These are phyloP conservation scores for Fusarium tanahbumbuense DNA, from an alignment of 2,329 filamentous ascomycete genomes.

Conservation along the genomic window DNA sequence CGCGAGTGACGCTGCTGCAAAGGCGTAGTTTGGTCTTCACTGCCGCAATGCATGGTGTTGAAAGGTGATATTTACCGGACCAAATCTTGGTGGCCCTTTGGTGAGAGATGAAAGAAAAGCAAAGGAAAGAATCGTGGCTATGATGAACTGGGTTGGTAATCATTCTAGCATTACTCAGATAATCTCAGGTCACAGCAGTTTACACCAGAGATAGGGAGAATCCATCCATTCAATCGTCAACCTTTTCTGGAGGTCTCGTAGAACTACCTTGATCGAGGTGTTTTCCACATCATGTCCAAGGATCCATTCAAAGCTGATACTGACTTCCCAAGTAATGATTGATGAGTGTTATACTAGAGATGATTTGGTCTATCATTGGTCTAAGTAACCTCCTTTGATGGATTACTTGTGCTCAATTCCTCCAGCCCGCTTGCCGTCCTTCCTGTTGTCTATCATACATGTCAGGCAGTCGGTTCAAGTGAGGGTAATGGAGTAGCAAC, in stretches of 20 bases:
- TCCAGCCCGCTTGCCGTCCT: background rate
- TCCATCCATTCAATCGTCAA: background rate
- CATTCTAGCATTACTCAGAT: background rate
- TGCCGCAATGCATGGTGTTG: background rate
- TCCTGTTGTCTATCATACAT: background rate
- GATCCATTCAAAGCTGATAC: background rate
- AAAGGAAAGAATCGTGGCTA: background rate
- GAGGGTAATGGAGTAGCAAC: background rate
- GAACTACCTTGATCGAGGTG: no score
- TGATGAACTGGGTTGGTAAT: background rate
- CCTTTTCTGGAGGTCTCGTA: background rate
- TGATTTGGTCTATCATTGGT: background rate
- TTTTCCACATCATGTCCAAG: background rate
- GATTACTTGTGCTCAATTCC: background rate
- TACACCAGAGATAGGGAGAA: background rate
- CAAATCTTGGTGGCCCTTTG: background rate
- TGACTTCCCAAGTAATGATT: background rate
- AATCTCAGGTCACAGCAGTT: background rate
- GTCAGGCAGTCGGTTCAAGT: background rate
- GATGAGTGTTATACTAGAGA: background rate
- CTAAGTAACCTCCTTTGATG: background rate
- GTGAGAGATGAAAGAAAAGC: background rate
- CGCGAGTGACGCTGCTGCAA: background rate
- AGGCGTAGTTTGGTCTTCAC: background rate
- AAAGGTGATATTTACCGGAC: background rate